Evolutionary conservation across 257 asterid genomes (phyloP).

Genomic region (Buddleja alternifolia): DNA sequence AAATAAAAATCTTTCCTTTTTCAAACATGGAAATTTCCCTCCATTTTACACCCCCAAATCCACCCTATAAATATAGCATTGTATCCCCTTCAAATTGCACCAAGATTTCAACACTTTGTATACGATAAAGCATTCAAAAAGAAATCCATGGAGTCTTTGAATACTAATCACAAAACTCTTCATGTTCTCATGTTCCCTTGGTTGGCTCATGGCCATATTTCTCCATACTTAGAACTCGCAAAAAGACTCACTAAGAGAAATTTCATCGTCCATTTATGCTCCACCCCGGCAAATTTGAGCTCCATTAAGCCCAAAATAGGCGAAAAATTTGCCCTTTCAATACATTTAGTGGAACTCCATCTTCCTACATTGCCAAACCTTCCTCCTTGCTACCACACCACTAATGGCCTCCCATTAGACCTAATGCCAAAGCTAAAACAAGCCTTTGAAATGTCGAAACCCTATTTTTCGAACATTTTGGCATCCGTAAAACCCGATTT

Average conservation of each 20-base stretch:
- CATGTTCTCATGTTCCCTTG: constrained; percentile 45
- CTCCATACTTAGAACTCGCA: constrained; percentile 49
- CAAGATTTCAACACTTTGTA: not conserved
- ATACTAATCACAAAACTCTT: not conserved
- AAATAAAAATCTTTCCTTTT: constrained; percentile 15
- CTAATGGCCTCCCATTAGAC: constrained; percentile 57
- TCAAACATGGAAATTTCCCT: not conserved
- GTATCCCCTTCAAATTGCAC: not conserved
- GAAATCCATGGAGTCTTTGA: constrained; percentile 28
- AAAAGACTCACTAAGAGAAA: constrained; percentile 37
- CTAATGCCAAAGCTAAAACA: constrained; percentile 43
- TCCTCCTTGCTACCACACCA: constrained; percentile 48
- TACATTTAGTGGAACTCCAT: constrained; percentile 41
- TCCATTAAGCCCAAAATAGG: constrained; percentile 39
- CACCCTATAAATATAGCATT: constrained; percentile 21
- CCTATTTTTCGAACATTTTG: constrained; percentile 34
- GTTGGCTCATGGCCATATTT: constrained; percentile 49
- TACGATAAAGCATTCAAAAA: not conserved
- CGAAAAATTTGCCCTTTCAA: constrained; percentile 18
- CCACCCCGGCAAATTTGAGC: constrained; percentile 45
- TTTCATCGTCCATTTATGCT: constrained; percentile 43
- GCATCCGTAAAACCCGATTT: constrained; percentile 33
- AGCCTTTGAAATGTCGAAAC: constrained; percentile 40
- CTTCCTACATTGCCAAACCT: constrained; percentile 41
- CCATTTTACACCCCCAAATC: not conserved